Conservation (phyloP, 2,329 filamentous ascomycete genomes). For the Penicillium thymicola region DNA sequence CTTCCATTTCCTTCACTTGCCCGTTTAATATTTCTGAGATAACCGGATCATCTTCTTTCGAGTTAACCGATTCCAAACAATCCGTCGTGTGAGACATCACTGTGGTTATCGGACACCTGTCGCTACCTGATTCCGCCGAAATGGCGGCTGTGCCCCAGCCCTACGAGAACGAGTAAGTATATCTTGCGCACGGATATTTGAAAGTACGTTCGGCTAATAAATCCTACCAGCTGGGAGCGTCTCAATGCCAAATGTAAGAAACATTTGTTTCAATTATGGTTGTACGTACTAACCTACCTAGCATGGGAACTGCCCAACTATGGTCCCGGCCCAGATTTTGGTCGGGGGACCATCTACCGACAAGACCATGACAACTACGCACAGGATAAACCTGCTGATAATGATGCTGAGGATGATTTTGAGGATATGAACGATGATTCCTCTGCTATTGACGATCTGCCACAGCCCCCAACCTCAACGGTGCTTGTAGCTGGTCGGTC, state of each 20-base stretch:
- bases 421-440: not conserved
- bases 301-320: conserved; percentile 6
- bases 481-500: not conserved
- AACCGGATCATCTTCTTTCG: not conserved
- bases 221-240: not conserved
- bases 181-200: not conserved
- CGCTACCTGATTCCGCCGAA: too few relatives aligned
- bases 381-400: not conserved
- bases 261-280: not conserved
- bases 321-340: not conserved
- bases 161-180: not conserved
- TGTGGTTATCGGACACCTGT: not conserved
- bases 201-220: not conserved
- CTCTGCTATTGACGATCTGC: not conserved
- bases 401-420: too few relatives aligned
- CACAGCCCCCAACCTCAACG: not conserved
- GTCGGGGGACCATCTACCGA: not conserved
- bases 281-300: not conserved
- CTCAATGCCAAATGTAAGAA: conserved; percentile 1
- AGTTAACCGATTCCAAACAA: not conserved
- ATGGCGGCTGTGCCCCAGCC: not conserved
- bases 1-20: not conserved
- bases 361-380: not conserved
- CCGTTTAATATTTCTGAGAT: not conserved
- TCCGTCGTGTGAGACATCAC: not conserved